Evolutionary conservation across 176 grass and related monocot species (phyloP).

Genomic region (Dactylis glomerata): DNA sequence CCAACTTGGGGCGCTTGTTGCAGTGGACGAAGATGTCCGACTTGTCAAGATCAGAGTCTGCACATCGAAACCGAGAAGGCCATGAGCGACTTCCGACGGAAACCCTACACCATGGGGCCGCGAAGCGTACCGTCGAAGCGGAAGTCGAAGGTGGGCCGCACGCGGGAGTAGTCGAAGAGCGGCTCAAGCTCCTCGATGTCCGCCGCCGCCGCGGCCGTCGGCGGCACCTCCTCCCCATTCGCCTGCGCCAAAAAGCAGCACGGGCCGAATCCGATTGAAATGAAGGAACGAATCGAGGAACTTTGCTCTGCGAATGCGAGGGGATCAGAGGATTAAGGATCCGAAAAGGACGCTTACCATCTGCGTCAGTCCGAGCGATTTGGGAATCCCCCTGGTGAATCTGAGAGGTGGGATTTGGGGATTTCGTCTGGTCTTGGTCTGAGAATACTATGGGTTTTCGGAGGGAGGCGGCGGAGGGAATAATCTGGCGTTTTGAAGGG

Average conservation of each 20-base stretch:
- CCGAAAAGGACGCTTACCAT: slow-evolving; percentile 20
- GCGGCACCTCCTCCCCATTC: slow-evolving; percentile 3
- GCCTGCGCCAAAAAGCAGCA: slow-evolving; percentile 19
- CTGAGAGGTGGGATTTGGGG: not conserved
- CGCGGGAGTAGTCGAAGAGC: slow-evolving; percentile 86
- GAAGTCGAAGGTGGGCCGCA: slow-evolving; percentile 57
- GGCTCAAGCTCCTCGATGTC: slow-evolving; percentile 71
- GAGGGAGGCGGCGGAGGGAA: slow-evolving; percentile 4
- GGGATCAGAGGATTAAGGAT: not conserved
- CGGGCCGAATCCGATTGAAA: not conserved
- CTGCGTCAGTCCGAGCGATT: slow-evolving; percentile 10
- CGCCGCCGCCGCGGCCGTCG: not conserved
- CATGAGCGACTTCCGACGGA: not conserved
- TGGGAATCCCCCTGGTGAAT: slow-evolving; percentile 1
- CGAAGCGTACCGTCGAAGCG: slow-evolving; percentile 60
- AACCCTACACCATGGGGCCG: slow-evolving; percentile 9
- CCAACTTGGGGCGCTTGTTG: slow-evolving; percentile 56
- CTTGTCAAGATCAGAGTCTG: slow-evolving; percentile 71
- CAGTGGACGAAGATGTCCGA: slow-evolving; percentile 57
- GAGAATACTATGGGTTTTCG: not conserved
- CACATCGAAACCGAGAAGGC: not conserved
- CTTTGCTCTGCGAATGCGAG: not conserved
- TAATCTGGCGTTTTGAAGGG: slow-evolving; percentile 18
- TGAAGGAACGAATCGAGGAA: not conserved
- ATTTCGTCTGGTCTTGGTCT: not conserved